phyloP scores from a whole-genome alignment of 768 basidiomycete genomes.

The Lactarius deliciosus region DNA sequence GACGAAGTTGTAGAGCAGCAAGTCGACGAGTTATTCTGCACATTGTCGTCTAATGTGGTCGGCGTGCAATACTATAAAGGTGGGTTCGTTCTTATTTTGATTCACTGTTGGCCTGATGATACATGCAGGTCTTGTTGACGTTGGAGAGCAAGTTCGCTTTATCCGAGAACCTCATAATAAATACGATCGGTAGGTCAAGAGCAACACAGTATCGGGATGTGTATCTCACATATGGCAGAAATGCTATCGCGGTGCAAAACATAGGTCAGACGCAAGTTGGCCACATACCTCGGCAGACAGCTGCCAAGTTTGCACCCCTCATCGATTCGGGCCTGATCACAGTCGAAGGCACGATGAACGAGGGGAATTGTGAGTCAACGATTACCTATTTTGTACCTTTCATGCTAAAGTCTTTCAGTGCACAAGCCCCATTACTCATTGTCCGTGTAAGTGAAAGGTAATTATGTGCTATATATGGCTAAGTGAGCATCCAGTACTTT shows the following conservation, averaged over 20 bases:
- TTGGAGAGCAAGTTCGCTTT: conserved; percentile 73
- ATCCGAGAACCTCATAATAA: conserved; percentile 63
- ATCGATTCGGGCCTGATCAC: conserved; percentile 63
- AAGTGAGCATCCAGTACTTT: conserved; percentile 48
- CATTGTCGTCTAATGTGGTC: conserved; percentile 61
- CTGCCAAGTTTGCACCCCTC: conserved; percentile 61
- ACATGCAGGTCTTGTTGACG: conserved; percentile 65
- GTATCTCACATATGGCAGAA: conserved; percentile 41
- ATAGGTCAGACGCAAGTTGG: conserved; percentile 75
- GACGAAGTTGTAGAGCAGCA: conserved; percentile 25
- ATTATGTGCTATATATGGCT: not conserved
- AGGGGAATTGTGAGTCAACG: conserved; percentile 60
- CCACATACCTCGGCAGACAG: conserved; percentile 66
- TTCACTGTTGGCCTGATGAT: not conserved
- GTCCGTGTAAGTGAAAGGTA: conserved; percentile 50
- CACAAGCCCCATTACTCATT: conserved; percentile 52
- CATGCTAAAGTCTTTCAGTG: conserved; percentile 36
- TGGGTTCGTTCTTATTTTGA: conserved; percentile 30
- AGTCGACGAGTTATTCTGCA: conserved; percentile 68
- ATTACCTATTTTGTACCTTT: conserved; percentile 1
- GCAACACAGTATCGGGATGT: not conserved
- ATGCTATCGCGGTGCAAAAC: conserved; percentile 81
- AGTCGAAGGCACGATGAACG: conserved; percentile 68
- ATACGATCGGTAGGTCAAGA: conserved; percentile 57
- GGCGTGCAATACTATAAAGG: conserved; percentile 84